phyloP scores from a whole-genome alignment of 257 asterid genomes.

The Ballota nigra region DNA sequence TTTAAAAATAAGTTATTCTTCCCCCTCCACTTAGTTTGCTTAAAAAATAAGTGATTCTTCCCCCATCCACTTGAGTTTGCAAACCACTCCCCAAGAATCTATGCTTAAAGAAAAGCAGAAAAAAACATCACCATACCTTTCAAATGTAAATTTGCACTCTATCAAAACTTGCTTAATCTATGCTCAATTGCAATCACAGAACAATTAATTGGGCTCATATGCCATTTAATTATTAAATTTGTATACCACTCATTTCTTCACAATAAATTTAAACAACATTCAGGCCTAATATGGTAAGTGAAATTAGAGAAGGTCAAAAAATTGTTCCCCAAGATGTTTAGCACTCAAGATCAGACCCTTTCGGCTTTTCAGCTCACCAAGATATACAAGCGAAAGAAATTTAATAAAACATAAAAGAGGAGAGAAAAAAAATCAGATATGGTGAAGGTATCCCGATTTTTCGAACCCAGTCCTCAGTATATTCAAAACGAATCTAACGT shows the following conservation, averaged over 20 bases:
- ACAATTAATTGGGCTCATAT: neutral
- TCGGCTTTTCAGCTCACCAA: constrained; percentile 3
- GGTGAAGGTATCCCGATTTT: no score
- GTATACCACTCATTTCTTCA: neutral
- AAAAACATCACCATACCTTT: neutral
- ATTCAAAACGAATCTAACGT: no score
- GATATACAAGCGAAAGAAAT: neutral
- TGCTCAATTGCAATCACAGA: neutral
- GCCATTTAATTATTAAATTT: neutral
- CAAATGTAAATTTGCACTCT: neutral
- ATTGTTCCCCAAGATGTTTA: neutral
- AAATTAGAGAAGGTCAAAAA: neutral
- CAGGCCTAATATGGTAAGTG: neutral
- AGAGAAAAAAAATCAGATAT: neutral
- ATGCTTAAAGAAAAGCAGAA: neutral
- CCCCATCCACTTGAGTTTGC: no score
- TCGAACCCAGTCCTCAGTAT: no score
- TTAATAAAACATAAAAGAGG: neutral
- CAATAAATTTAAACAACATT: no score
- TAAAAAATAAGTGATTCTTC: no score
- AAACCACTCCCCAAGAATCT: neutral
- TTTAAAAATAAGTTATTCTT: no score
- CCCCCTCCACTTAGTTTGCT: no score
- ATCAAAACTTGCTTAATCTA: neutral
- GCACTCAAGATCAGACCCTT: neutral